These are phyloP conservation scores for Kazachstania kunashirensis DNA, from an alignment of 805 yeast genomes.

Conservation along the genomic window DNA sequence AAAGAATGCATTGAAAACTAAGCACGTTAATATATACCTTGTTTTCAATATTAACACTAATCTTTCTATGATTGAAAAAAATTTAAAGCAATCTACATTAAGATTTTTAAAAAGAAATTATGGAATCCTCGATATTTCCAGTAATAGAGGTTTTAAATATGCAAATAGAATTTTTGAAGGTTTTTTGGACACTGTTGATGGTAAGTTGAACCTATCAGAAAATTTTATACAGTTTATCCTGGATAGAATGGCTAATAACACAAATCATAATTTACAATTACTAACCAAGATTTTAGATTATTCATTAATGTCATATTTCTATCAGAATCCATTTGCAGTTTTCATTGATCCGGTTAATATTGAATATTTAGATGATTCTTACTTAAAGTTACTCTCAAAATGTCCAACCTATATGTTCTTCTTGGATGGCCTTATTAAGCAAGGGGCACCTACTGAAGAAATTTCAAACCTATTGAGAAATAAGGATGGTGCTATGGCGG, in stretches of 20 bases:
- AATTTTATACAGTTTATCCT: conserved; percentile 24
- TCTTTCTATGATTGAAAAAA: conserved; percentile 27
- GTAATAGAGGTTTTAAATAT: conserved; percentile 27
- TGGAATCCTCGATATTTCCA: conserved; percentile 24
- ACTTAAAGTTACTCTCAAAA: conserved; percentile 19
- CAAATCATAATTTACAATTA: conserved; percentile 25
- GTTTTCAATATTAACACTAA: conserved; percentile 28
- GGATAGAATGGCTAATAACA: conserved; percentile 27
- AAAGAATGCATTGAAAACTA: conserved; percentile 21
- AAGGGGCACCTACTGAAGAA: conserved; percentile 21
- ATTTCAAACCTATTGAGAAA: conserved; percentile 20
- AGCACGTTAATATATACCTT: conserved; percentile 21
- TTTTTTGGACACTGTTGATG: conserved; percentile 29
- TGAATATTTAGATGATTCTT: conserved; percentile 20
- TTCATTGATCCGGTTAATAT: conserved; percentile 29
- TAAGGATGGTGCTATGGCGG: conserved; percentile 18
- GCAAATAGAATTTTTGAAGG: conserved; percentile 27
- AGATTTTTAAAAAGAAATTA: conserved; percentile 23
- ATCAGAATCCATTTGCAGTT: conserved; percentile 28
- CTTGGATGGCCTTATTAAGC: conserved; percentile 24
- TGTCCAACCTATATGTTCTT: conserved; percentile 30
- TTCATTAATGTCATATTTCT: conserved; percentile 29
- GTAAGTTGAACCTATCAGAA: conserved; percentile 26
- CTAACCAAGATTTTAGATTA: conserved; percentile 28
- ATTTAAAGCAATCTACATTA: conserved; percentile 25